These are phyloP conservation scores for Retiboletus flavoniger DNA, from an alignment of 1,284 basidiomycete species.

Conservation along the genomic window DNA sequence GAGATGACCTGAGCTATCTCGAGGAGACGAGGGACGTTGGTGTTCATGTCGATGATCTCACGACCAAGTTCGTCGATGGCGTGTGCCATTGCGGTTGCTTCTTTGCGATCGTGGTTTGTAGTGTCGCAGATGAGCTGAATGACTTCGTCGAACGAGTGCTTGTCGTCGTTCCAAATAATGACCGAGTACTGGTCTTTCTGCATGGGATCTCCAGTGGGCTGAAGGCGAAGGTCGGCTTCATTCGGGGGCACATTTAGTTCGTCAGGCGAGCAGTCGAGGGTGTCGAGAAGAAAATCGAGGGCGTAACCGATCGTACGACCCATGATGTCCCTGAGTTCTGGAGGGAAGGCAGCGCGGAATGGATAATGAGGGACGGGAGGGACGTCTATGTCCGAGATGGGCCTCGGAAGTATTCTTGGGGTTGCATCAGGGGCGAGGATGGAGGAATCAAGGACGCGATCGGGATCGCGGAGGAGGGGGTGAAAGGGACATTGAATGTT, in stretches of 20 bases:
- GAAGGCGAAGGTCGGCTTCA: constrained; percentile 69
- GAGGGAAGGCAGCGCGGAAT: constrained; percentile 53
- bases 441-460: constrained; percentile 12
- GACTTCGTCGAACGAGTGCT: constrained; percentile 91
- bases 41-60: constrained; percentile 80
- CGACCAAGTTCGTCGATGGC: constrained; percentile 83
- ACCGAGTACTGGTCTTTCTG: constrained; percentile 81
- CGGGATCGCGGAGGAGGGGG: constrained; percentile 34
- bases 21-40: constrained; percentile 67
- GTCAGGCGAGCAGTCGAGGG: constrained; percentile 82
- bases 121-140: constrained; percentile 77
- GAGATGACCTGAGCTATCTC: constrained; percentile 80
- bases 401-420: constrained; percentile 35
- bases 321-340: constrained; percentile 72
- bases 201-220: constrained; percentile 72
- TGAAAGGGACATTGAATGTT: constrained; percentile 74
- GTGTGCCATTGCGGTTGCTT: constrained; percentile 65
- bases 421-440: constrained; percentile 29
- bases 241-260: constrained; percentile 69
- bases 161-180: constrained; percentile 96
- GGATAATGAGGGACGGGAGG: constrained; percentile 61
- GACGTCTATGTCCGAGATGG: constrained; percentile 45
- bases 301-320: constrained; percentile 72
- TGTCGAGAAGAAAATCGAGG: constrained; percentile 83
- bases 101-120: constrained; percentile 57